Conservation (phyloP, 164 flowering plant genomes). For the Umbellularia californica region DNA sequence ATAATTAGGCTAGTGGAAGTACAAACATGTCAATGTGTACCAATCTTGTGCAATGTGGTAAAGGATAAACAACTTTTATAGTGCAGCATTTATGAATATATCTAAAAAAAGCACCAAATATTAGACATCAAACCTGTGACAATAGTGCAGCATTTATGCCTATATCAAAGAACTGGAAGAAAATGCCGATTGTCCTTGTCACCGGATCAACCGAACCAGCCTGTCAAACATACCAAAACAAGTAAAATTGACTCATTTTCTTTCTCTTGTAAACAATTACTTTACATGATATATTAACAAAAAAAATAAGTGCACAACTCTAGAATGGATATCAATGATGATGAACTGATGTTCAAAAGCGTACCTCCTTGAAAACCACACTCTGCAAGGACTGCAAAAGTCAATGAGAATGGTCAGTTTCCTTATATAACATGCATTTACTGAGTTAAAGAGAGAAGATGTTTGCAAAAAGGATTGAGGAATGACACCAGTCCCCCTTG, state of each 20-base stretch:
- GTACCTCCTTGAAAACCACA: conserved; percentile 94
- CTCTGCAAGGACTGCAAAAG: conserved; percentile 95
- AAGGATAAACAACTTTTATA: background rate
- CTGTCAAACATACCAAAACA: conserved; percentile 36
- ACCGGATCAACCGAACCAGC: conserved; percentile 96
- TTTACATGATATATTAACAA: background rate
- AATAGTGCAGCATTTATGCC: conserved; percentile 79
- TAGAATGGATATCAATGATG: too few relatives aligned
- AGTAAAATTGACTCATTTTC: background rate
- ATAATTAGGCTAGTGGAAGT: background rate
- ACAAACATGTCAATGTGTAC: background rate
- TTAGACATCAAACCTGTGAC: conserved; percentile 64
- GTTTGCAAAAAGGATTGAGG: background rate
- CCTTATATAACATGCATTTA: background rate
- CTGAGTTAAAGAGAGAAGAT: background rate
- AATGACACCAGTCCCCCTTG: background rate
- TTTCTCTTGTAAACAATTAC: background rate
- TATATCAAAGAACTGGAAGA: conserved; percentile 89
- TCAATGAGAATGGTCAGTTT: conserved; percentile 28
- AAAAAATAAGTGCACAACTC: background rate
- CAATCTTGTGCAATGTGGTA: background rate
- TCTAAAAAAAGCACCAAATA: conserved; percentile 4
- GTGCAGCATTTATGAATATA: background rate
- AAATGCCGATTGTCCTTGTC: conserved; percentile 79
- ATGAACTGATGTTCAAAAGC: background rate